Evolutionary conservation across 805 yeast genomes (phyloP).

Genomic region (Pichia kluyveri): DNA sequence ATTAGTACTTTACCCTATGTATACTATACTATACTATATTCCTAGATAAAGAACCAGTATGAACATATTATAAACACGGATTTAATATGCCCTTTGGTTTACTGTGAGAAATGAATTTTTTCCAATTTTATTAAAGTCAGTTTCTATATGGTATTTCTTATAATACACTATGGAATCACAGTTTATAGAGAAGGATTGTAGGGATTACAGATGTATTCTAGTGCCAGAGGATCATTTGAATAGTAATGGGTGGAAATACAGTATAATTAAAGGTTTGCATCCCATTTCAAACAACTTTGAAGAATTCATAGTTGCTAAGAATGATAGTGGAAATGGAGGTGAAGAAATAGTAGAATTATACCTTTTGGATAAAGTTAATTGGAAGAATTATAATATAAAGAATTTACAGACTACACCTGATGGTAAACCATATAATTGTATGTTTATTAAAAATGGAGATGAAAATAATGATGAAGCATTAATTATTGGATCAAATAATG

Average conservation of each 20-base stretch:
- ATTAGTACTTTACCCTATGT: too few relatives aligned
- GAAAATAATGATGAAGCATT: conserved; percentile 21
- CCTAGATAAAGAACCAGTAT: too few relatives aligned
- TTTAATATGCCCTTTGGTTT: too few relatives aligned
- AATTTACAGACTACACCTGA: conserved; percentile 1
- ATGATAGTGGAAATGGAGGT: too few relatives aligned
- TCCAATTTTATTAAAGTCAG: too few relatives aligned
- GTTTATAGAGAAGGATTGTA: too few relatives aligned
- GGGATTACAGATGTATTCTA: neutral
- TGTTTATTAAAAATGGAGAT: conserved; percentile 1
- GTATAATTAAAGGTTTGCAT: neutral
- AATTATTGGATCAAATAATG: conserved; percentile 31
- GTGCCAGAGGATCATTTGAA: neutral
- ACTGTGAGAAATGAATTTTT: too few relatives aligned
- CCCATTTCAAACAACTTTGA: neutral
- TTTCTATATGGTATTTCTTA: too few relatives aligned
- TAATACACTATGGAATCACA: too few relatives aligned
- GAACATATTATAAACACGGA: too few relatives aligned
- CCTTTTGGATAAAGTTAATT: conserved; percentile 1
- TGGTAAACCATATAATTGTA: conserved; percentile 4
- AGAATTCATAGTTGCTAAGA: neutral
- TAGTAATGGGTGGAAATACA: neutral
- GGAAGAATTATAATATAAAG: conserved; percentile 3
- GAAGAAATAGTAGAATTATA: neutral
- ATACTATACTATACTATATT: too few relatives aligned